Base-by-base conservation (phyloP, 129 eudicot genomes). In the Dittrichia graveolens region DNA sequence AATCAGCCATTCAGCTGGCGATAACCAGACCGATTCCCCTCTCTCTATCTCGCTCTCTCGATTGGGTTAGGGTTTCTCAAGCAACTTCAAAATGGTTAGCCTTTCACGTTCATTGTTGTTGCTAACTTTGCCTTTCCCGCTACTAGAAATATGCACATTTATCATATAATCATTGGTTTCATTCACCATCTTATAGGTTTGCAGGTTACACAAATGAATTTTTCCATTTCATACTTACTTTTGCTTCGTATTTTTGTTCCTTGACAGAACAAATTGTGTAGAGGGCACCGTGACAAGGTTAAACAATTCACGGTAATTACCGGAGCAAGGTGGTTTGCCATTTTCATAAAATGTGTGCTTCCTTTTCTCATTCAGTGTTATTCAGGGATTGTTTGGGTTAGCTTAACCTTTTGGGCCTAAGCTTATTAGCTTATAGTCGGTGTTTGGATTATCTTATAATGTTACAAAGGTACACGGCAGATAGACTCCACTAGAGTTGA, bases 221-320 rank as follows among this genome's bases (percentile, higher is more conserved):
- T 0, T 64, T 45, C 37, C 39, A 48, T 31, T 16, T 67, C 34
- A 5, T 7, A 46, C 13, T 67, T 34, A 4, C 42, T 8, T 24
- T 47, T 48, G 2, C 7, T 24, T 16, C 18, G 0, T 14, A 42
- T 34, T 65, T 19, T 67, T 5, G 16, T 67, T 16, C 12, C 40
- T 18, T 79, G 64, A 38, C 88, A 89, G 97, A 92, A 92, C 81
- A 92, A 89, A 76, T 48, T 92, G 73, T 91, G 97, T 3, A 85
- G 89, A 78, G 91, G 95, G 15, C 85, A 89, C 61, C 95, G 98
- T 4, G 98, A 92, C 82, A 92, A 92, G 78, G 86, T 85, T 72
- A 96, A 92, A 73, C 98, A 87, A 66, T 84, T 92, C 73, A 75
- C 85, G 77, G 35, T 85, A 6, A 89, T 92, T 37, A 92, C 98